These are phyloP conservation scores for Elymus sibiricus DNA, from an alignment of 176 grass and related monocot genomes.

Conservation along the genomic window DNA sequence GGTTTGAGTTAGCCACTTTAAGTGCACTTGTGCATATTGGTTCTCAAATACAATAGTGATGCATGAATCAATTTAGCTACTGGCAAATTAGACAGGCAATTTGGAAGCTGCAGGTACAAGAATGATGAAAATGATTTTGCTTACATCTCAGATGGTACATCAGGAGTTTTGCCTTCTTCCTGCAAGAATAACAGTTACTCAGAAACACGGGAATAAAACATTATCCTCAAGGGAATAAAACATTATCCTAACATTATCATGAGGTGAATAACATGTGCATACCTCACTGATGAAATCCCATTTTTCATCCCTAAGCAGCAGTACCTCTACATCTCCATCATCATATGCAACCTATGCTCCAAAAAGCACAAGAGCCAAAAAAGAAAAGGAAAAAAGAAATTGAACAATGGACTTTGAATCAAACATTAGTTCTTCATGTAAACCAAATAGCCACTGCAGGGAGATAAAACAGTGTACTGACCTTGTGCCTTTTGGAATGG, in stretches of 20 bases:
- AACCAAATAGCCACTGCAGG: slow-evolving; percentile 2
- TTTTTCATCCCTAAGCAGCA: slow-evolving; percentile 63
- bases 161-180: slow-evolving; percentile 33
- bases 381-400: not conserved
- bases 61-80: slow-evolving; percentile 20
- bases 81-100: not conserved
- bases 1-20: not conserved
- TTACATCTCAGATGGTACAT: slow-evolving; percentile 42
- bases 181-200: slow-evolving; percentile 29
- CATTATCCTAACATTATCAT: not conserved
- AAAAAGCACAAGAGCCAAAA: slow-evolving; percentile 10
- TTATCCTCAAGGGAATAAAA: not conserved
- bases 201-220: not conserved
- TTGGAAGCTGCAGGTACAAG: not conserved
- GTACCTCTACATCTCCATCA: slow-evolving; percentile 82
- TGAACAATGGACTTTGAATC: not conserved
- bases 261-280: not conserved
- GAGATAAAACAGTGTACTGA: slow-evolving; percentile 1
- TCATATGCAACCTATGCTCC: slow-evolving; percentile 78
- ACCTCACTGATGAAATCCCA: slow-evolving; percentile 71
- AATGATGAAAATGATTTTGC: slow-evolving; percentile 1
- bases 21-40: not conserved
- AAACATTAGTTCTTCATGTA: not conserved
- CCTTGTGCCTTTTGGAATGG: slow-evolving; percentile 83
- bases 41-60: not conserved